These are phyloP conservation scores for Magnusiomyces fungicola DNA, from an alignment of 1,139 yeast genomes.

Conservation along the genomic window DNA sequence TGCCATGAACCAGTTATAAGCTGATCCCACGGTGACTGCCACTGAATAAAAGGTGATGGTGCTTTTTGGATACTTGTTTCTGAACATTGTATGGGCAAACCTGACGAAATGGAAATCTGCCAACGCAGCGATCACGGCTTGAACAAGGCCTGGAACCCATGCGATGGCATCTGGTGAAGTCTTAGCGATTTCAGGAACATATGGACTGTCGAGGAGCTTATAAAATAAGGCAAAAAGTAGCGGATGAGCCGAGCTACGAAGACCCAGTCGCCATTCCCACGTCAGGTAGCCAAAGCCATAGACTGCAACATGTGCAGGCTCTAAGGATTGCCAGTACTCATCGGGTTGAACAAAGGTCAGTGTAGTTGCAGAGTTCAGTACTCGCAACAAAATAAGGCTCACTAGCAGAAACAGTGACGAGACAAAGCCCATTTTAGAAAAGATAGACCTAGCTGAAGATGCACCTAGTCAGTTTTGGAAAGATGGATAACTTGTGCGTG, in stretches of 20 bases:
- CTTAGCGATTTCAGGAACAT: slow-evolving; percentile 8
- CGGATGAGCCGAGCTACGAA: slow-evolving; percentile 80
- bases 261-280: slow-evolving; percentile 85
- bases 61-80: slow-evolving; percentile 17
- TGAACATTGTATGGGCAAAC: slow-evolving; percentile 35
- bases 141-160: slow-evolving; percentile 55
- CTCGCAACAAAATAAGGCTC: slow-evolving; percentile 36
- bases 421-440: slow-evolving; percentile 4
- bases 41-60: slow-evolving; percentile 44
- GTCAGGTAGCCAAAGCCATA: slow-evolving; percentile 81
- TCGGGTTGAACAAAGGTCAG: slow-evolving; percentile 91
- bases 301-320: slow-evolving; percentile 74
- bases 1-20: slow-evolving; percentile 75
- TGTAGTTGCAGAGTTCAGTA: slow-evolving; percentile 56
- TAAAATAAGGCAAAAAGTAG: slow-evolving; percentile 49
- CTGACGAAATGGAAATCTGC: slow-evolving; percentile 59
- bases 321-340: slow-evolving; percentile 87
- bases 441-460: neutral
- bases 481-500: neutral
- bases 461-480: neutral
- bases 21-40: slow-evolving; percentile 53
- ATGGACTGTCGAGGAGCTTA: slow-evolving; percentile 21
- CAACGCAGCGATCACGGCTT: slow-evolving; percentile 61
- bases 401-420: slow-evolving; percentile 7
- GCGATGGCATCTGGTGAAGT: slow-evolving; percentile 33